phyloP scores from a whole-genome alignment of 768 basidiomycete species.

The Collybiopsis luxurians region DNA sequence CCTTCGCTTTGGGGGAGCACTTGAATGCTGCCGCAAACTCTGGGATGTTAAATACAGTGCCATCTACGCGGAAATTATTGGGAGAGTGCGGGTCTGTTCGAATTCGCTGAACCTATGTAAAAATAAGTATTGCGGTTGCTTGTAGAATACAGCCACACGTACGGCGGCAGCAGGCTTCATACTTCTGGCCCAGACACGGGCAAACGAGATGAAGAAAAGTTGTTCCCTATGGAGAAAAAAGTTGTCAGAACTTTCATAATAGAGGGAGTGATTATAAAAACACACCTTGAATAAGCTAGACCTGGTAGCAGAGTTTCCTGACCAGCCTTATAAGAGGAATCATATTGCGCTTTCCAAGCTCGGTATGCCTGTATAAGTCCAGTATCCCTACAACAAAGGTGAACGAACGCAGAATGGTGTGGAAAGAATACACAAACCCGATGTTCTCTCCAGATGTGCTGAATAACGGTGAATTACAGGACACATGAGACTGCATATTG shows the following conservation, averaged over 20 bases:
- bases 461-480: too few species aligned
- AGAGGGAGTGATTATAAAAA: too few species aligned
- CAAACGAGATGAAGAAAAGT: constrained; percentile 92
- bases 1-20: constrained; percentile 75
- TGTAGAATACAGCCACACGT: constrained; percentile 21
- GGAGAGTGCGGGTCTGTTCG: constrained; percentile 91
- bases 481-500: constrained; percentile 2
- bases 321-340: constrained; percentile 52
- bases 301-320: constrained; percentile 81
- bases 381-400: constrained; percentile 40
- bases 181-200: constrained; percentile 81
- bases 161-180: constrained; percentile 79
- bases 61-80: constrained; percentile 73
- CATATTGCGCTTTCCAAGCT: constrained; percentile 84
- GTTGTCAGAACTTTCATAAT: too few species aligned
- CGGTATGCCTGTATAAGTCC: constrained; percentile 84
- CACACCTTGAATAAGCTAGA: constrained; percentile 67
- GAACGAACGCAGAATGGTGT: background rate
- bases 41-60: constrained; percentile 82
- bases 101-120: constrained; percentile 63
- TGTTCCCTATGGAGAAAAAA: constrained; percentile 61
- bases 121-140: too few species aligned
- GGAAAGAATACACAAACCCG: constrained; percentile 30
- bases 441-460: constrained; percentile 93
- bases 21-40: constrained; percentile 89